Percentiles rank a stretch among this genome's conserved stretches.
Conservation (phyloP, 2,329 filamentous ascomycete species). For the Hymenoscyphus albidus region DNA sequence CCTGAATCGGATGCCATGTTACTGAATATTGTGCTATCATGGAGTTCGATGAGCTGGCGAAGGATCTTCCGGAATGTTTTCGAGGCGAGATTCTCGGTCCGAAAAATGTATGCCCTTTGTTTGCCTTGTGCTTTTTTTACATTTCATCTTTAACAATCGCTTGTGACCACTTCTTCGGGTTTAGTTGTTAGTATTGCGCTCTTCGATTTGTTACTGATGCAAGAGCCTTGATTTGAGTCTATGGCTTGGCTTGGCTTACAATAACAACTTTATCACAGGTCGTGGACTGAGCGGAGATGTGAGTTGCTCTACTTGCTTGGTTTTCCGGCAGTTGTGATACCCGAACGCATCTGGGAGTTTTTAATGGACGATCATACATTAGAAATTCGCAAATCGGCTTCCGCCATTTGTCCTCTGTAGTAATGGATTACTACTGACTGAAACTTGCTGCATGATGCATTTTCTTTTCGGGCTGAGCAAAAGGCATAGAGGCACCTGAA, state of each 20-base stretch:
- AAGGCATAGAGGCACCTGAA: too few species aligned
- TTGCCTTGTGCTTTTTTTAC: not conserved
- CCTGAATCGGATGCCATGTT: not conserved
- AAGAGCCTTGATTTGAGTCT: not conserved
- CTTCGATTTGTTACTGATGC: not conserved
- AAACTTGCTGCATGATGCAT: too few species aligned
- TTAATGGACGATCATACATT: too few species aligned
- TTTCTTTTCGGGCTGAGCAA: too few species aligned
- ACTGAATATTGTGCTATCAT: not conserved
- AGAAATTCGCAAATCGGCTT: too few species aligned
- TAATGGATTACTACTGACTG: too few species aligned
- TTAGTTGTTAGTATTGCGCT: not conserved
- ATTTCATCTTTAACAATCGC: not conserved
- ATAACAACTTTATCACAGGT: not conserved
- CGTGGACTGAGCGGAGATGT: too few species aligned
- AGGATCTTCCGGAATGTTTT: not conserved
- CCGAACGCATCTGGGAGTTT: too few species aligned
- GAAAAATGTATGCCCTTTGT: not conserved
- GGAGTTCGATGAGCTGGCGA: not conserved
- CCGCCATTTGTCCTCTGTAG: too few species aligned
- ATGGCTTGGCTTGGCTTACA: not conserved
- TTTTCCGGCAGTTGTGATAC: too few species aligned
- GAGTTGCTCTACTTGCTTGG: too few species aligned
- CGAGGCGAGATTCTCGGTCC: not conserved
- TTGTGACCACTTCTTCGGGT: not conserved